phyloP scores from a whole-genome alignment of 257 asterid genomes.

The Fraxinus americana region DNA sequence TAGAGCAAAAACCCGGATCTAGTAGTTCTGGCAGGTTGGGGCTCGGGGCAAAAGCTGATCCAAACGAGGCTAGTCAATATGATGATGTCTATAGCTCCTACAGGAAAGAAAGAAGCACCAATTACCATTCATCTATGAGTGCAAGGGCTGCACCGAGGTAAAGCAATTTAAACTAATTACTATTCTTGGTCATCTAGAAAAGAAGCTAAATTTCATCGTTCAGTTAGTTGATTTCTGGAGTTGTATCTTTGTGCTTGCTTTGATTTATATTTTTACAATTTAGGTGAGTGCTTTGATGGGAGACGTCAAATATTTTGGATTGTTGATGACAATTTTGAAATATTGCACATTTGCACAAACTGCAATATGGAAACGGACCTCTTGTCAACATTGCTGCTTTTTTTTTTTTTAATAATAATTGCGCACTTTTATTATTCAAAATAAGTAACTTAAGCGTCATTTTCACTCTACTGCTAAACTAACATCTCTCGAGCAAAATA shows the following conservation, averaged over 20 bases:
- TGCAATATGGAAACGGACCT: background rate
- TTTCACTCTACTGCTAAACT: too few relatives aligned
- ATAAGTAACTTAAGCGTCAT: too few relatives aligned
- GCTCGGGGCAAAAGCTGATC: constrained; percentile 78
- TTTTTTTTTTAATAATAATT: too few relatives aligned
- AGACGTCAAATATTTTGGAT: background rate
- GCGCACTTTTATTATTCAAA: too few relatives aligned
- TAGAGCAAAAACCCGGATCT: constrained; percentile 65
- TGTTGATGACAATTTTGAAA: constrained; percentile 5
- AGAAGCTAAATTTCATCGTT: background rate
- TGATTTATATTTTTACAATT: background rate
- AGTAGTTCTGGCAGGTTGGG: constrained; percentile 75
- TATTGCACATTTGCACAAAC: constrained; percentile 1
- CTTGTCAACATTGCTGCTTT: background rate
- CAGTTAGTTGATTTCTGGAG: constrained; percentile 1
- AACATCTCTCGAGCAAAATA: too few relatives aligned
- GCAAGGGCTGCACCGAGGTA: constrained; percentile 71
- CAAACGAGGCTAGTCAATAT: constrained; percentile 83
- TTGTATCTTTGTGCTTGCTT: background rate
- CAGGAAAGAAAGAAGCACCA: constrained; percentile 89
- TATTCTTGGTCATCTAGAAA: background rate
- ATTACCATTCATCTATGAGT: constrained; percentile 81
- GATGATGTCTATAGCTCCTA: constrained; percentile 95
- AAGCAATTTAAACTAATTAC: background rate
- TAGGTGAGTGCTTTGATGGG: background rate